A percentile compares a stretch with the other conserved stretches of the same genome.
phyloP scores from a whole-genome alignment of 2,329 filamentous ascomycete species.

The Colletotrichum orchidophilum region DNA sequence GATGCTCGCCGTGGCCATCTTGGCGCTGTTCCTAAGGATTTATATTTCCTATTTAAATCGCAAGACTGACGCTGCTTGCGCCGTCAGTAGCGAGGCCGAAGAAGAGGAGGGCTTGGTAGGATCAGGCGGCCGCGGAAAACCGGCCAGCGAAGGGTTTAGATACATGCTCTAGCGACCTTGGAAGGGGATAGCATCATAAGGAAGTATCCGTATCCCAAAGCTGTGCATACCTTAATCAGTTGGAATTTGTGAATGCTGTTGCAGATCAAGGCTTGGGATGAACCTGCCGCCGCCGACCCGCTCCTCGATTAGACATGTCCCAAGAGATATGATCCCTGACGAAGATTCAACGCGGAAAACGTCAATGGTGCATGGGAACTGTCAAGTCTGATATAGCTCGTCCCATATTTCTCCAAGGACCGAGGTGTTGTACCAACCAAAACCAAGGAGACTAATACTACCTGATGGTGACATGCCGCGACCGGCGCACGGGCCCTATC shows the following conservation, averaged over 20 bases:
- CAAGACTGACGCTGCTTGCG: slow-evolving; percentile 49
- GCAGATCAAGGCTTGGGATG: background rate
- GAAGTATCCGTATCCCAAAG: background rate
- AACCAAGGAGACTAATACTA: background rate
- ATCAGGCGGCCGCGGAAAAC: slow-evolving; percentile 37
- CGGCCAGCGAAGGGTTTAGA: slow-evolving; percentile 46
- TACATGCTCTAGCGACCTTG: slow-evolving; percentile 54
- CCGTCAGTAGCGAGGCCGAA: slow-evolving; percentile 37
- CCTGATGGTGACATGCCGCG: background rate
- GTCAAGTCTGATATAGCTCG: background rate
- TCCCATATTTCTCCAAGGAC: background rate
- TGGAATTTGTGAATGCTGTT: background rate
- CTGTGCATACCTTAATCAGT: background rate
- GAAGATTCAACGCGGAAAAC: background rate
- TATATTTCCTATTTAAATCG: slow-evolving; percentile 63
- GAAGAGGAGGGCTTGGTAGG: slow-evolving; percentile 54
- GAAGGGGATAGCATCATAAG: background rate
- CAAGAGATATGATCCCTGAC: background rate
- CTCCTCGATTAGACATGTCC: background rate
- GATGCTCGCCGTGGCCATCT: slow-evolving; percentile 67
- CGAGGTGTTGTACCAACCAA: background rate
- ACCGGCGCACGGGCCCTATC: background rate
- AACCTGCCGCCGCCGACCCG: background rate
- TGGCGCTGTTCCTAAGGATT: slow-evolving; percentile 64
- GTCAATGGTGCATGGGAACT: background rate